Evolutionary conservation across 108 stramenopile genomes (phyloP).

Genomic region (Discostella pseudostelligera): DNA sequence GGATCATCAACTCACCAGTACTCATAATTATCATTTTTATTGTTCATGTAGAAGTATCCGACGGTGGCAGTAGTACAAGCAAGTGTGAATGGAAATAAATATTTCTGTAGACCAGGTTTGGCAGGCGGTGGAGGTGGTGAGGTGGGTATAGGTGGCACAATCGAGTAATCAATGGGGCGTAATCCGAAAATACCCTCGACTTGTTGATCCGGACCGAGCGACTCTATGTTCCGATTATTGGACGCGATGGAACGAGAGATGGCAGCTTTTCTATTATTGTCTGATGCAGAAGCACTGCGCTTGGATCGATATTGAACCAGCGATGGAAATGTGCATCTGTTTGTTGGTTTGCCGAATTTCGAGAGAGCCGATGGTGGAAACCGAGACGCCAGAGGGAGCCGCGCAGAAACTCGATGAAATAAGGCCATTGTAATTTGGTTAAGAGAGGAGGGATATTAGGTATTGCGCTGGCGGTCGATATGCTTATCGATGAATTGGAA

Average conservation of each 20-base stretch:
- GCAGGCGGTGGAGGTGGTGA: slow-evolving; percentile 51
- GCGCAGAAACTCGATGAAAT: background rate
- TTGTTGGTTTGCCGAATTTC: background rate
- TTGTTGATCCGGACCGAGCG: too few species aligned
- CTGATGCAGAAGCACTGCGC: background rate
- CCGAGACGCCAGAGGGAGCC: background rate
- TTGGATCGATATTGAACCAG: slow-evolving; percentile 5
- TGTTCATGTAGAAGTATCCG: slow-evolving; percentile 52
- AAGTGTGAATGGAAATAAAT: slow-evolving; percentile 20
- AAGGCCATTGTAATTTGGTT: background rate
- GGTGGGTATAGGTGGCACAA: slow-evolving; percentile 29
- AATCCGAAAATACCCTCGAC: slow-evolving; percentile 43
- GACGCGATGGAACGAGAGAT: slow-evolving; percentile 9
- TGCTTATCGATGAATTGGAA: too few species aligned
- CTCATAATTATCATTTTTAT: slow-evolving; percentile 52
- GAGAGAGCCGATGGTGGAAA: background rate
- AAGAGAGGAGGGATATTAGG: too few species aligned
- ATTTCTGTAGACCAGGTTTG: slow-evolving; percentile 33
- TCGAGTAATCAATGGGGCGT: slow-evolving; percentile 47
- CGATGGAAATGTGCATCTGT: background rate
- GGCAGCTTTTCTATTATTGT: slow-evolving; percentile 6
- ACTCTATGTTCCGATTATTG: background rate
- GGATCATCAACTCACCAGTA: slow-evolving; percentile 46
- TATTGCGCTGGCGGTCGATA: too few species aligned
- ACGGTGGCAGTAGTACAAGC: slow-evolving; percentile 4